Conservation (phyloP, 2,329 filamentous ascomycete genomes). For the Curvularia verruculosa region DNA sequence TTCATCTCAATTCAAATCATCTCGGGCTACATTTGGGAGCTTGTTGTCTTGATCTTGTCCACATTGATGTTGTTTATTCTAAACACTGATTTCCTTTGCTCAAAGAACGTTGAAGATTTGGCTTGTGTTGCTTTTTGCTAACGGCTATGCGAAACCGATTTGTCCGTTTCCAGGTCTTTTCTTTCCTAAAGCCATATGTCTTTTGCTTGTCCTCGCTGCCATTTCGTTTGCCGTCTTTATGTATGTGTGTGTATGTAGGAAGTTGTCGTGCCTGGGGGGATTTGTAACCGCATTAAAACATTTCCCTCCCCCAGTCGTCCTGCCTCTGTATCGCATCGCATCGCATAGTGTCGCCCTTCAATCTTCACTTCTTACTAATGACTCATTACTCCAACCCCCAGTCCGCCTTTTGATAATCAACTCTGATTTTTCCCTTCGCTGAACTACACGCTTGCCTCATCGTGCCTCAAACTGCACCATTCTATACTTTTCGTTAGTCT, state of each 20-base stretch:
- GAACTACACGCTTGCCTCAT: conserved; percentile 52
- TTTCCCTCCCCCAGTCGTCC: no score
- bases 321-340: not conserved
- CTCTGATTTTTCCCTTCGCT: not conserved
- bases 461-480: conserved; percentile 99
- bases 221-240: not conserved
- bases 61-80: not conserved
- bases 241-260: no score
- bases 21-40: not conserved
- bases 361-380: no score
- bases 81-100: not conserved
- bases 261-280: no score
- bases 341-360: not conserved
- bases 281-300: not conserved
- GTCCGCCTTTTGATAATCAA: no score
- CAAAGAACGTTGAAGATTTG: not conserved
- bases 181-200: no score
- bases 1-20: not conserved
- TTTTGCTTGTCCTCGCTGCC: not conserved
- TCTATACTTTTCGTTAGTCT: conserved; percentile 49
- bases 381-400: no score
- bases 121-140: not conserved
- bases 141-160: not conserved
- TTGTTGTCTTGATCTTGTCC: not conserved
- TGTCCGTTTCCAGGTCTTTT: no score